These are phyloP conservation scores for Candida sp. DNA, from an alignment of 1,139 yeast species.

Conservation along the genomic window DNA sequence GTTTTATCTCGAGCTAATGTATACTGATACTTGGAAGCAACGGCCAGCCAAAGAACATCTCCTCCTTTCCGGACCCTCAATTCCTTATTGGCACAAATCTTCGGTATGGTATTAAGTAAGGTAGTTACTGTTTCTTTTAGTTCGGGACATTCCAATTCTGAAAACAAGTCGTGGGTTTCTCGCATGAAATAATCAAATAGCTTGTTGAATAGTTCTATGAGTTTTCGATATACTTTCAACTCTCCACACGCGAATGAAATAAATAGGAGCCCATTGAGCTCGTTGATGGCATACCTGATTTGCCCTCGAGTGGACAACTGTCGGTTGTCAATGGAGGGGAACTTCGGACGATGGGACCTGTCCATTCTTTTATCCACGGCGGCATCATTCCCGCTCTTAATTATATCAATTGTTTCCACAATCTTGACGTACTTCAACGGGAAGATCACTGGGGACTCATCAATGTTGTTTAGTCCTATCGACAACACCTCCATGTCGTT, in stretches of 20 bases:
- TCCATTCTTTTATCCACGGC: conserved; percentile 14
- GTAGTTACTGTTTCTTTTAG: conserved; percentile 65
- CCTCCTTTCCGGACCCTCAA: conserved; percentile 38
- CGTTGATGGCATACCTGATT: conserved; percentile 57
- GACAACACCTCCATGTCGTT: conserved; percentile 68
- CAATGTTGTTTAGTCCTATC: conserved; percentile 60
- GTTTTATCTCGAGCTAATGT: conserved; percentile 64
- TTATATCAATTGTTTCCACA: conserved; percentile 37
- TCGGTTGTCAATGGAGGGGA: conserved; percentile 29
- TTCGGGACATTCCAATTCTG: conserved; percentile 56
- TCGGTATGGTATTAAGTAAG: conserved; percentile 67
- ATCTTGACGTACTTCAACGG: conserved; percentile 56
- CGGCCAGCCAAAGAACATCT: conserved; percentile 49
- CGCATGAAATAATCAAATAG: conserved; percentile 68
- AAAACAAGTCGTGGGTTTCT: conserved; percentile 58
- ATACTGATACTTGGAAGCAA: conserved; percentile 78
- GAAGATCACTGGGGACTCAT: conserved; percentile 53
- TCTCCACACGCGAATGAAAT: conserved; percentile 76
- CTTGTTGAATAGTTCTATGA: conserved; percentile 56
- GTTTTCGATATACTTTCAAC: conserved; percentile 59
- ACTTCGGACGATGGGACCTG: conserved; percentile 54
- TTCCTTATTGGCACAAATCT: conserved; percentile 55
- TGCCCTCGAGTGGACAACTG: conserved; percentile 52
- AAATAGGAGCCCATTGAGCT: conserved; percentile 67
- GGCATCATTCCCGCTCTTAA: conserved; percentile 25